A percentile compares a stretch with the other conserved stretches of the same genome.
Conservation (phyloP, 1,284 basidiomycete genomes). For the Tilletiopsis washingtonensis region DNA sequence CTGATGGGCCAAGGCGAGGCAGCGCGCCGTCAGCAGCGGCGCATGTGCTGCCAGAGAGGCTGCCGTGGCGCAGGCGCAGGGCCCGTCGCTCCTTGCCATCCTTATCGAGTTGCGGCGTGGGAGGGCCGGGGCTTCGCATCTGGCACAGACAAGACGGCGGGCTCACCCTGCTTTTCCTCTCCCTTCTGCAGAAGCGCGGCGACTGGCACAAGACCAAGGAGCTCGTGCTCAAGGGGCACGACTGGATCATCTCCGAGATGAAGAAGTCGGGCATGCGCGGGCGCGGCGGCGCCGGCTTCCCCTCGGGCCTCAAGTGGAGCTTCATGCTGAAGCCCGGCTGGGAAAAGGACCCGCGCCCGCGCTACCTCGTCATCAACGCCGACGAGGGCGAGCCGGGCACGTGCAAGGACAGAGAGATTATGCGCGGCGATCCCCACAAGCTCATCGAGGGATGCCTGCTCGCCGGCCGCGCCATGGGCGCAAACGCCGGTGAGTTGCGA, state of each 20-base stretch:
- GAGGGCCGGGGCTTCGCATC: too few species aligned
- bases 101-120: background rate
- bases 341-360: slow-evolving; percentile 86
- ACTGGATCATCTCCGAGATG: slow-evolving; percentile 93
- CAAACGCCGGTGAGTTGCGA: slow-evolving; percentile 64
- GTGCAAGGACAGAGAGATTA: slow-evolving; percentile 96
- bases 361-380: slow-evolving; percentile 95
- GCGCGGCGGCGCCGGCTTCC: slow-evolving; percentile 94
- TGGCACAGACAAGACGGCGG: background rate
- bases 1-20: too few species aligned
- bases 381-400: slow-evolving; percentile 98
- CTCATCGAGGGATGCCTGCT: slow-evolving; percentile 95
- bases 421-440: slow-evolving; percentile 96
- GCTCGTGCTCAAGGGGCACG: slow-evolving; percentile 85
- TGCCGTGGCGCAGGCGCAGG: background rate
- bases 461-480: slow-evolving; percentile 96
- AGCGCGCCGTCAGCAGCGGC: too few species aligned
- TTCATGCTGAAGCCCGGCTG: slow-evolving; percentile 99
- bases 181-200: slow-evolving; percentile 64
- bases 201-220: slow-evolving; percentile 99
- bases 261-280: slow-evolving; percentile 94
- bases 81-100: background rate
- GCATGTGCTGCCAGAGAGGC: too few species aligned
- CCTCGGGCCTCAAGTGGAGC: slow-evolving; percentile 88
- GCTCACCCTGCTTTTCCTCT: background rate